Base-by-base conservation (phyloP, 208 protist species). In the Crithidia thermophila region DNA sequence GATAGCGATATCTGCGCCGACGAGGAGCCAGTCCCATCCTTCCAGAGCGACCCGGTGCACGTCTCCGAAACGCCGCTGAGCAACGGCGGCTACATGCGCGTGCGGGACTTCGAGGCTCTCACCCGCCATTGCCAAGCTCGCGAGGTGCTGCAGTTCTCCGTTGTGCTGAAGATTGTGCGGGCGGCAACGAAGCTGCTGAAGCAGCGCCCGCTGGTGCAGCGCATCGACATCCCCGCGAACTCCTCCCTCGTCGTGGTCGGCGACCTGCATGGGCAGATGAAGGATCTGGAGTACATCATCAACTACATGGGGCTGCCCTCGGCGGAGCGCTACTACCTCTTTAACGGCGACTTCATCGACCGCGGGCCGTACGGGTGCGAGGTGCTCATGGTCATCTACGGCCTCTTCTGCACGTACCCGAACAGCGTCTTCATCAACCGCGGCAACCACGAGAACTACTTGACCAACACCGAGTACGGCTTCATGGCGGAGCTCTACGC, bases 321-420 rank as follows among this genome's bases (percentile, higher is more conserved):
- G 6, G 72, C 79, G 11, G 66, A 75, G 16, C 80, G 84, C 9
- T 86, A 70, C 72, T 99, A 87, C 57, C 79, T 99, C 16, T 99
- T 99, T 81, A 94, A 99, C 30, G 99, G 98, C 31, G 98, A 99
- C 73, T 99, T 99, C 77, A 98, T 99, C 33, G 99, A 99, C 75
- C 94, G 98, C 74, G 99, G 99, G 21, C 91, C 97, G 50, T 98
- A 99, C 64, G 94, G 86, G 13, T 87, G 99, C 34, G 99, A 99
- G 84, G 81, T 91, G 20, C 73, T 96, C 46, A 57, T 91, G 14
- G 69, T 78, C 67, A 80, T 97, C 53, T 91, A 90, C 63, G 79
- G 87, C 9, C 69, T 97, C 16, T 77, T 97, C 39, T 87, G 85
- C 72, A 77, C 92, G 0, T 90, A 79, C 53, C 94, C 94, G 18